These are phyloP conservation scores for Chlamydomonas sphaeroides DNA, from an alignment of 139 green algal species.

Conservation along the genomic window DNA sequence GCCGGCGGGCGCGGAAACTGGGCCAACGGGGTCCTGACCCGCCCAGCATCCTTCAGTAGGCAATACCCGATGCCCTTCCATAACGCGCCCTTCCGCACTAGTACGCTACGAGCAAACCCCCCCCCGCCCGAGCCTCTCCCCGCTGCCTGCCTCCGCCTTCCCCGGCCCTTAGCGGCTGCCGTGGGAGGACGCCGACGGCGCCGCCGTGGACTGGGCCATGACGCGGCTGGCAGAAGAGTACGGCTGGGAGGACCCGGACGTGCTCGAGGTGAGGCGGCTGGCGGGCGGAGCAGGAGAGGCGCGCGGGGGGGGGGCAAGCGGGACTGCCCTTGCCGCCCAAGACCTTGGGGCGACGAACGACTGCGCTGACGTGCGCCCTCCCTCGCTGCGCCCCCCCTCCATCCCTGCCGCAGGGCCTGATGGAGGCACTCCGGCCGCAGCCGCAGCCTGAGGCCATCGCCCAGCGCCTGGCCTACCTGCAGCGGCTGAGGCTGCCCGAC, in stretches of 20 bases:
- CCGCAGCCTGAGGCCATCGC: conserved; percentile 26
- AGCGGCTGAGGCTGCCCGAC: background rate
- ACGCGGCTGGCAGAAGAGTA: conserved; percentile 24
- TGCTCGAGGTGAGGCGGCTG: conserved; percentile 21
- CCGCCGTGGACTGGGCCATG: conserved; percentile 45
- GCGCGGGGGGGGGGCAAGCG: background rate
- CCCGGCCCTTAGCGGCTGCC: conserved; percentile 50
- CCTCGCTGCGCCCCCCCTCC: background rate
- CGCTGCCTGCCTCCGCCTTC: too few relatives aligned
- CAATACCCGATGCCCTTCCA: too few relatives aligned
- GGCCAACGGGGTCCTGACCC: too few relatives aligned
- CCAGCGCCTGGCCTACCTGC: conserved; percentile 35
- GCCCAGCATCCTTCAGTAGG: too few relatives aligned
- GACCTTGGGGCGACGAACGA: too few relatives aligned
- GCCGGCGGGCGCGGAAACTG: too few relatives aligned
- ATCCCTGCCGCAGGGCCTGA: conserved; percentile 9
- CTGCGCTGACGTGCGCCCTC: too few relatives aligned
- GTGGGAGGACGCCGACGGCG: conserved; percentile 44
- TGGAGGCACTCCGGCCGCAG: background rate
- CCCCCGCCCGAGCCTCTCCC: too few relatives aligned
- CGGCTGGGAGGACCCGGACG: conserved; percentile 26
- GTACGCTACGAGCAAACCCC: too few relatives aligned
- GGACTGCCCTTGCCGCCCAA: too few relatives aligned
- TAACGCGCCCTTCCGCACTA: too few relatives aligned
- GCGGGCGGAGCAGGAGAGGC: background rate